Evolutionary conservation across 148 eudicot genomes (phyloP), one percentile per base, ranked within the genome.

Genomic region (Nyssa sinensis): DNA sequence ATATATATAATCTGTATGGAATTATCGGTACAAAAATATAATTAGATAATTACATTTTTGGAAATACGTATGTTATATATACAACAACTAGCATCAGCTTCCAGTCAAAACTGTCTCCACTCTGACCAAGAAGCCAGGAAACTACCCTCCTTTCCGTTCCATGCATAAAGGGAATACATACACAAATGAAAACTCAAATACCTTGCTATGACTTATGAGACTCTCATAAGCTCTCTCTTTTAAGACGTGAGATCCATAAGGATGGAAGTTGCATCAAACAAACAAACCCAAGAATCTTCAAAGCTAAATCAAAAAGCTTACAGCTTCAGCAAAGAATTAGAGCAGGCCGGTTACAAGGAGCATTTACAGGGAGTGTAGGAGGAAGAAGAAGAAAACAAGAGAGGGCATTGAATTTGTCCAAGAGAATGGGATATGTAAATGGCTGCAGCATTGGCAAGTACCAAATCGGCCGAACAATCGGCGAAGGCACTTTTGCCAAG

Each of bases 401-500:
- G 57, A 49, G 21, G 21, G 57, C 3, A n/a, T 59, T 59, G 29
- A 5, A 59, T 31, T n/a, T n/a, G 39, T 33, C 1, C 1, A 16
- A 62, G 69, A 62, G n/a, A 33, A 86, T 87, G 90, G 82, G 80
- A 58, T 29, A 57, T 67, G 37, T 62, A 47, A 77, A 64, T 16
- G n/a, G n/a, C n/a, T n/a, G n/a, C n/a, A 76, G 37, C 62, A 78
- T 88, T 41, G 92, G 88, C 12, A 88, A 88, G 81, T 88, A 86
- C 65, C 81, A 80, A 57, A 76, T 88, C 3, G 49, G 73, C 10
- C 79, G 84, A n/a, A 82, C 86, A 0, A 78, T 88, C 14, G 89
- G 92, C 21, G 89, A 84, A 83, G 92, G 92, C n/a, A 79, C 79
- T 30, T 86, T 86, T 67, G 92, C 88, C 5, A 88, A 88, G 75